phyloP scores from a whole-genome alignment of 2,329 filamentous ascomycete genomes.

The Xylaria arbuscula region DNA sequence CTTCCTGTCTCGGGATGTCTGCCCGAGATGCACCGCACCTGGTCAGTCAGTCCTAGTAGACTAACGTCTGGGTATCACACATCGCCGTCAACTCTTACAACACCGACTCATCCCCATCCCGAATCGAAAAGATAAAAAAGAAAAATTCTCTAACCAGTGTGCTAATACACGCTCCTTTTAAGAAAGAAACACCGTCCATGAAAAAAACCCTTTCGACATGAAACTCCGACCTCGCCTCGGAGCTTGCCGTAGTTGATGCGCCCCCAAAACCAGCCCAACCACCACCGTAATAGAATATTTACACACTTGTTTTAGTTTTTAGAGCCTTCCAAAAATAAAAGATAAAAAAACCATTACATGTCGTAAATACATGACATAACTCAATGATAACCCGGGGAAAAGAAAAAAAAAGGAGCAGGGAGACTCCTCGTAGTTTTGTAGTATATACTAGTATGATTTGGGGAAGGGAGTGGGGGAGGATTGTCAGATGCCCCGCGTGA shows the following conservation, averaged over 20 bases:
- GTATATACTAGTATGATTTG: neutral
- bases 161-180: constrained; percentile 27
- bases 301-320: constrained; percentile 25
- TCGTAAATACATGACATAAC: constrained; percentile 11
- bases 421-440: neutral
- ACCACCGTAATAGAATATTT: constrained; percentile 15
- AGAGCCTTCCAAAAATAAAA: constrained; percentile 18
- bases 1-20: constrained; percentile 9
- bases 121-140: neutral
- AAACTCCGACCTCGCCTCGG: constrained; percentile 6
- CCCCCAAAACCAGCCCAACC: constrained; percentile 21
- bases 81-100: constrained; percentile 22
- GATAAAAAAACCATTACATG: constrained; percentile 9
- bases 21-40: constrained; percentile 1
- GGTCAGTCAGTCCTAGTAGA: constrained; percentile 20
- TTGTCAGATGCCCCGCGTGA: constrained; percentile 39
- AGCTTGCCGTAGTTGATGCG: constrained; percentile 20
- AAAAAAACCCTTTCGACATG: constrained; percentile 8
- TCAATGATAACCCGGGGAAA: constrained; percentile 9
- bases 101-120: neutral
- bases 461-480: neutral
- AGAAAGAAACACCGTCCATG: neutral
- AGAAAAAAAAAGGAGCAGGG: constrained; percentile 5
- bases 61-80: constrained; percentile 13
- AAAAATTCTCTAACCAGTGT: constrained; percentile 12